Base-by-base conservation (phyloP, 2,329 filamentous ascomycete genomes). In the Clonostachys byssicola region DNA sequence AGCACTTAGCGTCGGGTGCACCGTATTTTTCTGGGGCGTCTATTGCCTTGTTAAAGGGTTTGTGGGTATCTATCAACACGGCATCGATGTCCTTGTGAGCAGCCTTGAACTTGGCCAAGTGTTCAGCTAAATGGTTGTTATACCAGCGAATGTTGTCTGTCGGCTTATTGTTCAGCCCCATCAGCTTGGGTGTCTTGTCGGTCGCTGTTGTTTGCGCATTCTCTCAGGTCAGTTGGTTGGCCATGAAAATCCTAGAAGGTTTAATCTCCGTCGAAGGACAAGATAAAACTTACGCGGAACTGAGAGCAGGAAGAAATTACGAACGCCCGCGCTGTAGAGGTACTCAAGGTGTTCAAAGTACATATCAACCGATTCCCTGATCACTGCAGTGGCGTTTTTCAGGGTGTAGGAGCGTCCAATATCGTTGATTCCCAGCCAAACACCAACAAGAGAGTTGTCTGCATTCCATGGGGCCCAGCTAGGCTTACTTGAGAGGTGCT, bases 251-350 rank as follows among this genome's bases (percentile, higher is more conserved):
- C 23, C 23, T 30, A 30, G 23, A 30, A 30, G 8, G 8, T 2
- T 30, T 30, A 3, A 30, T 30, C 10, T 30, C 10, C 23, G 9
- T 30, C 23, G 6, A 30, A 30, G 6, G 5, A 3, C 6, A 30
- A 10, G 10, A 10, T 5, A 1, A 3, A 47, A 50, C 60, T 51
- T 46, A 60, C 60, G 77, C 2, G 83, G 82, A 1, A 84, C 80
- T 45, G 73, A 81, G 33, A 86, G 51, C 46, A 85, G 71, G 3
- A 75, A 67, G 50, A 85, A 85, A 47, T 82, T 81, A 6, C 81
- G 66, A 3, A 73, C 73, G 0, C 81, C 81, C 3, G 68, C 64
- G 3, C 63, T 57, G 51, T 81, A 81, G 7, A 86, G 62, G 17
- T 68, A 48, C 46, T 71, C 61, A 0, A 74, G 56, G 2, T 75